Percentiles rank a stretch among this genome's conserved stretches.
phyloP scores from a whole-genome alignment of 495 filamentous ascomycete species.

The Aspergillus asperescens region DNA sequence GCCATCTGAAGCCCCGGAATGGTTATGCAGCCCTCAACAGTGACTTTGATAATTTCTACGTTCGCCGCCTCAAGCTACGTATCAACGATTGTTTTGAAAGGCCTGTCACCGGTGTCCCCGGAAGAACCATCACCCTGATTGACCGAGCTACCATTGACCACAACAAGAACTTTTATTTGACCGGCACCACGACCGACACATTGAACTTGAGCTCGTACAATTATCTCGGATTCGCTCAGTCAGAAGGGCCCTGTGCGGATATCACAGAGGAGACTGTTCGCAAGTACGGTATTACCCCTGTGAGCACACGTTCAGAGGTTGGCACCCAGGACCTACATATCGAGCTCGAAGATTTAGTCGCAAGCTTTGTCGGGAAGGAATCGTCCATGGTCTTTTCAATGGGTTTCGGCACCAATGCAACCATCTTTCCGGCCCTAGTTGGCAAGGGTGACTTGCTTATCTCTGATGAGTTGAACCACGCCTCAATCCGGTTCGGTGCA shows the following conservation, averaged over 20 bases:
- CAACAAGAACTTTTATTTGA: conserved; percentile 81
- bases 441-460: conserved; percentile 89
- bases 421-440: conserved; percentile 82
- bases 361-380: conserved; percentile 88
- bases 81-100: conserved; percentile 96
- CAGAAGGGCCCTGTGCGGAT: conserved; percentile 94
- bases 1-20: conserved; percentile 72
- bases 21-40: conserved; percentile 96
- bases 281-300: conserved; percentile 75
- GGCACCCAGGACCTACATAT: conserved; percentile 83
- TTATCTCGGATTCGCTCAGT: conserved; percentile 97
- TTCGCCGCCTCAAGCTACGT: conserved; percentile 81
- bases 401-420: conserved; percentile 94
- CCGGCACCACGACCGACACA: conserved; percentile 89
- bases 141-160: conserved; percentile 83
- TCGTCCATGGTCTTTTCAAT: conserved; percentile 96
- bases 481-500: conserved; percentile 91
- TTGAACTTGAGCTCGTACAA: conserved; percentile 99
- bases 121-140: conserved; percentile 85
- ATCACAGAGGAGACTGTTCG: conserved; percentile 78
- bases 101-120: conserved; percentile 87
- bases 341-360: conserved; percentile 85
- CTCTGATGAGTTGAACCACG: conserved; percentile 95
- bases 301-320: conserved; percentile 74
- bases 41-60: conserved; percentile 98